Evolutionary conservation across 2,329 filamentous ascomycete species (phyloP).

Genomic region (Talaromyces pinophilus): DNA sequence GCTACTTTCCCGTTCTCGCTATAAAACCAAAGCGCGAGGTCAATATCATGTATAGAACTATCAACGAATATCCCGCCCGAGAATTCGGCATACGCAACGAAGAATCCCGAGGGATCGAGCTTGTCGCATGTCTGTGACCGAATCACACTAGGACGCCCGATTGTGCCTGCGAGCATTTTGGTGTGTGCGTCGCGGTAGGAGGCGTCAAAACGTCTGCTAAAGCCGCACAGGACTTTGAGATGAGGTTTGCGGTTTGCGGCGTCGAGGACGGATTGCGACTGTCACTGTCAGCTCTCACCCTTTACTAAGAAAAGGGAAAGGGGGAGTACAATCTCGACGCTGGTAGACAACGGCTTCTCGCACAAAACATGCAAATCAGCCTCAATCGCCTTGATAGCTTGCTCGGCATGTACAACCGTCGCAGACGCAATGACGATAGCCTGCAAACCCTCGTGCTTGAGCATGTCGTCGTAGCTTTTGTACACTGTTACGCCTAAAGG

Average conservation of each 20-base stretch:
- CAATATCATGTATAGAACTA: slow-evolving; percentile 70
- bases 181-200: slow-evolving; percentile 65
- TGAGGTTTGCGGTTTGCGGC: slow-evolving; percentile 58
- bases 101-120: slow-evolving; percentile 64
- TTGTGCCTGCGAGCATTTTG: background rate
- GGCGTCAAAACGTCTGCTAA: slow-evolving; percentile 66
- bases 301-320: slow-evolving; percentile 35
- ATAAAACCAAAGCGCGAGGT: slow-evolving; percentile 66
- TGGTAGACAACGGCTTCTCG: slow-evolving; percentile 58
- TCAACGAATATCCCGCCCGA: slow-evolving; percentile 71
- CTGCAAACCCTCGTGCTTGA: background rate
- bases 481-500: background rate
- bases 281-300: background rate
- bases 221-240: slow-evolving; percentile 67
- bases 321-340: slow-evolving; percentile 45
- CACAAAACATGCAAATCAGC: slow-evolving; percentile 59
- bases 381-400: slow-evolving; percentile 59
- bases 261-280: slow-evolving; percentile 30
- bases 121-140: background rate
- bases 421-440: background rate
- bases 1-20: slow-evolving; percentile 49
- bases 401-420: slow-evolving; percentile 44
- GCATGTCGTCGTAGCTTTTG: background rate
- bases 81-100: slow-evolving; percentile 66
- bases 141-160: background rate